Conservation (phyloP, 495 filamentous ascomycete species). For the Xylaria palmicola region DNA sequence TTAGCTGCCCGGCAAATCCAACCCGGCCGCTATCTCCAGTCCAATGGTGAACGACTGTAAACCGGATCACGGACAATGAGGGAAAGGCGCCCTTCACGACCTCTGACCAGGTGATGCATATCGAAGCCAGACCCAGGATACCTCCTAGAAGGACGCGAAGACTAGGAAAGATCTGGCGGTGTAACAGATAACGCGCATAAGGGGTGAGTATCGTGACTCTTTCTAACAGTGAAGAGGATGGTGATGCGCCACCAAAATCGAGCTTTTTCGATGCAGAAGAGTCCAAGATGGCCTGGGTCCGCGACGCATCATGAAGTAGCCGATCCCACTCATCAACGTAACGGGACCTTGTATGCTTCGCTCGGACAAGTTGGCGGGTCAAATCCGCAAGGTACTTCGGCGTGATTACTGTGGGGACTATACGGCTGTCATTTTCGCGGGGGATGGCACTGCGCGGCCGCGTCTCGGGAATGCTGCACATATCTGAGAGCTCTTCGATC, state of each 20-base stretch:
- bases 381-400: slow-evolving; percentile 90
- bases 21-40: slow-evolving; percentile 63
- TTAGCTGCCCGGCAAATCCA: slow-evolving; percentile 79
- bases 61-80: slow-evolving; percentile 74
- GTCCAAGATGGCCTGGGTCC: slow-evolving; percentile 80
- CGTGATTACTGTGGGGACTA: slow-evolving; percentile 79
- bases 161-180: slow-evolving; percentile 68
- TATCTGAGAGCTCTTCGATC: slow-evolving; percentile 87
- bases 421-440: slow-evolving; percentile 37
- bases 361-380: slow-evolving; percentile 74
- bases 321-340: slow-evolving; percentile 85
- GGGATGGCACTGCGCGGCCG: slow-evolving; percentile 47
- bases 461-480: slow-evolving; percentile 64
- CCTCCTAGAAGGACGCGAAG: slow-evolving; percentile 59
- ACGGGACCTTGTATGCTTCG: slow-evolving; percentile 76
- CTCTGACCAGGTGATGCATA: slow-evolving; percentile 89
- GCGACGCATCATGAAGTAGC: slow-evolving; percentile 67
- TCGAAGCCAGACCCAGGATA: slow-evolving; percentile 70
- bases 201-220: slow-evolving; percentile 69
- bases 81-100: slow-evolving; percentile 75
- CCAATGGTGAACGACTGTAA: slow-evolving; percentile 80
- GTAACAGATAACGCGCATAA: slow-evolving; percentile 75
- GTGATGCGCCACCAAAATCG: slow-evolving; percentile 63
- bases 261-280: slow-evolving; percentile 77
- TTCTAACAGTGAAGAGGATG: slow-evolving; percentile 53